Conservation (phyloP, 2,329 filamentous ascomycete genomes). For the Fusarium tanahbumbuense region DNA sequence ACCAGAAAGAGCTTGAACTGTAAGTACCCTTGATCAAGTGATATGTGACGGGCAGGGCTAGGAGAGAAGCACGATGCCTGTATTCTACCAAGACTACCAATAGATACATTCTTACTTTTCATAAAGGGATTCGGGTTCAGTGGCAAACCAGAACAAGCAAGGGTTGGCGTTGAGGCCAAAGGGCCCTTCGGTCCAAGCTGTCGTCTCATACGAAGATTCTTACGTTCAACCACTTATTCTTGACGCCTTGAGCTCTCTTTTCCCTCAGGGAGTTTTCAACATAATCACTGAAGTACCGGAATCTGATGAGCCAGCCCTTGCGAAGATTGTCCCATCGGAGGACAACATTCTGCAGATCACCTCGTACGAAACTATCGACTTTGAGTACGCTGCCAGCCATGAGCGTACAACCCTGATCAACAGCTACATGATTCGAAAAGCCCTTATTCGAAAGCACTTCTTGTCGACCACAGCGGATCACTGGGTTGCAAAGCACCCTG, state of each 20-base stretch:
- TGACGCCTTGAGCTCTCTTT: conserved; percentile 72
- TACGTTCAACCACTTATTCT: conserved; percentile 92
- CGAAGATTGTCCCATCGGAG: conserved; percentile 50
- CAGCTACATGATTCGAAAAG: conserved; percentile 95
- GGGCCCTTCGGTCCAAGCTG: conserved; percentile 63
- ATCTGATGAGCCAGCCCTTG: conserved; percentile 51
- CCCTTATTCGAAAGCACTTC: conserved; percentile 95
- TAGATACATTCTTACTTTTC: conserved; percentile 54
- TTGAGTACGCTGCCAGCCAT: conserved; percentile 75
- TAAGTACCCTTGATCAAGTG: conserved; percentile 67
- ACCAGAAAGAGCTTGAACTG: conserved; percentile 81
- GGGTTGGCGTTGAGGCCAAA: conserved; percentile 41
- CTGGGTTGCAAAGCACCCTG: conserved; percentile 87
- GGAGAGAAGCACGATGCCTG: conserved; percentile 43
- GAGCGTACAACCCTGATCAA: conserved; percentile 77
- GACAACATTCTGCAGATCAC: conserved; percentile 78
- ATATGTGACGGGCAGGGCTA: conserved; percentile 24
- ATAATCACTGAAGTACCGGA: conserved; percentile 61
- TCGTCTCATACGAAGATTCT: conserved; percentile 85
- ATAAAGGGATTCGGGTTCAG: conserved; percentile 44
- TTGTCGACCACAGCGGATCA: conserved; percentile 84
- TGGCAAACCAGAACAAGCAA: conserved; percentile 20
- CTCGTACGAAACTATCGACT: conserved; percentile 89
- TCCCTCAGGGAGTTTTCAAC: conserved; percentile 67
- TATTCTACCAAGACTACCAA: conserved; percentile 48